Base-by-base conservation (phyloP, 176 grass and related monocot species). In the Zea luxurians region DNA sequence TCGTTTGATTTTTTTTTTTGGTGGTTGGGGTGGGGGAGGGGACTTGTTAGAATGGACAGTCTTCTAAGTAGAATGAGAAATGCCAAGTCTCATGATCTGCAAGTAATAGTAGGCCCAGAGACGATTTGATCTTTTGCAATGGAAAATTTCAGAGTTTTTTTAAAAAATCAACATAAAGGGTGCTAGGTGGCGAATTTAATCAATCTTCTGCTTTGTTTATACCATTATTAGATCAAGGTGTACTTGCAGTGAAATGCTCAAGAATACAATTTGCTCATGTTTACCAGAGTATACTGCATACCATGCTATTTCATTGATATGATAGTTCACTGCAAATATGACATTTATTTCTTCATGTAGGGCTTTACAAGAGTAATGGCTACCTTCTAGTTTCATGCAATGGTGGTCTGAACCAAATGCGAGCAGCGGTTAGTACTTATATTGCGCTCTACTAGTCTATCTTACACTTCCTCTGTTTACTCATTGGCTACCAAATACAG, bases 401-500 rank as follows among this genome's bases (percentile, higher is more conserved):
- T 83, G 95, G 95, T 38, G 91, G 95, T 77, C 87, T 98, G 70
- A 98, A 98, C 68, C 95, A 98, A 86, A 98, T 98, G 95, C 66
- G 95, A 77, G 89, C 91, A 78, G 95, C 91, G 65, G 95, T 94
- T 61, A 84, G 89, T 88, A 59, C n/a, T 10, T 59, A 9, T 20
- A 58, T 57, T 58, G 42, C 64, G 74, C 46, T 77, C 15, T 52
- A 4, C 52, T 11, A 21, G 16, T 76, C 4, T 78, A 74, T 64
- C 63, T 46, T 20, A 71, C 8, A n/a, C 46, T 72, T 74, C 34
- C 74, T n/a, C 4, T 52, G 7, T 83, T 61, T 13, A 20, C 58
- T 74, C 10, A 70, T 55, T 10, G 11, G 5, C 18, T 54, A 15
- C 76, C 58, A 70, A 27, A 2, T 42, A 71, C 13, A 72, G 47